phyloP scores from a whole-genome alignment of 2,329 filamentous ascomycete species.

The Sclerotinia spermophila region DNA sequence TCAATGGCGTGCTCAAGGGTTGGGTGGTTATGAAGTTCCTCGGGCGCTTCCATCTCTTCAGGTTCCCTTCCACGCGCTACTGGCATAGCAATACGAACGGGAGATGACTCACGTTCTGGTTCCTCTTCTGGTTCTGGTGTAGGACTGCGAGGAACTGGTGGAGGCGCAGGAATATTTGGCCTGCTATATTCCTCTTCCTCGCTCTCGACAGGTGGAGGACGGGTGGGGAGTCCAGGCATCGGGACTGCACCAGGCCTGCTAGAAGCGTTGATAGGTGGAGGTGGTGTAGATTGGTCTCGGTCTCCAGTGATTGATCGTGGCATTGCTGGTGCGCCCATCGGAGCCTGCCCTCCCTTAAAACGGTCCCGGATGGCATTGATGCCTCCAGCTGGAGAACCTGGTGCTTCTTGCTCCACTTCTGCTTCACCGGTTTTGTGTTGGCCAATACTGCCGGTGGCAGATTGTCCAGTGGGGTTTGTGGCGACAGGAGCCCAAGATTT shows the following conservation, averaged over 20 bases:
- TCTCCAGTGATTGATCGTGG: constrained; percentile 33
- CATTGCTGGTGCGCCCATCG: constrained; percentile 55
- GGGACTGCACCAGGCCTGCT: constrained; percentile 68
- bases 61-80: constrained; percentile 61
- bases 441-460: constrained; percentile 46
- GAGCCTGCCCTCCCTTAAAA: constrained; percentile 68
- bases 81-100: constrained; percentile 81
- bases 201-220: constrained; percentile 49
- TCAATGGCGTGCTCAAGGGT: constrained; percentile 61
- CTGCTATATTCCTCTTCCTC: constrained; percentile 50
- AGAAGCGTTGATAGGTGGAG: constrained; percentile 40
- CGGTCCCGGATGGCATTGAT: constrained; percentile 75
- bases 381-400: constrained; percentile 57
- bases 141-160: constrained; percentile 37
- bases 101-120: constrained; percentile 59
- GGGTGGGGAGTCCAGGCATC: constrained; percentile 70
- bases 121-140: constrained; percentile 41
- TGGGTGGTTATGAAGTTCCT: constrained; percentile 48
- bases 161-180: constrained; percentile 43
- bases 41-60: constrained; percentile 48
- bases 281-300: constrained; percentile 37
- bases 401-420: constrained; percentile 46
- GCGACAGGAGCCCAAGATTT: constrained; percentile 88
- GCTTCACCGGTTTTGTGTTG: constrained; percentile 62
- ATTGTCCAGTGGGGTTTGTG: constrained; percentile 66